Evolutionary conservation across 768 basidiomycete genomes (phyloP).

Genomic region (Mycena floridula): DNA sequence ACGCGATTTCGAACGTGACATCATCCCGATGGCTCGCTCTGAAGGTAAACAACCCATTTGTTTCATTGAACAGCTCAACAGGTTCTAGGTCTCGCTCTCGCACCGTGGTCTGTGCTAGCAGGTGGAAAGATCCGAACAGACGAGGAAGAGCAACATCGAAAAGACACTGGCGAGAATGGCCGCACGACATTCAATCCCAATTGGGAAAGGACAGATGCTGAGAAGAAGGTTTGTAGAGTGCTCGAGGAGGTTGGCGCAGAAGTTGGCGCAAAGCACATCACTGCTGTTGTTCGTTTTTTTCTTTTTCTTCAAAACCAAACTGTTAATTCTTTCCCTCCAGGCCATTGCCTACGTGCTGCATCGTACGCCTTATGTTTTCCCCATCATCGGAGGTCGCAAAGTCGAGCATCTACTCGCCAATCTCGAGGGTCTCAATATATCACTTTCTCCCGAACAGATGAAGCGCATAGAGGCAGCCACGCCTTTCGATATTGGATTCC

Average conservation of each 20-base stretch:
- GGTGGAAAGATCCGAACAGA: constrained; percentile 22
- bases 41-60: no score
- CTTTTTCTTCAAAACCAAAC: background rate
- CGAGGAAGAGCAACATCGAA: constrained; percentile 23
- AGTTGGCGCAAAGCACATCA: constrained; percentile 28
- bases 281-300: constrained; percentile 20
- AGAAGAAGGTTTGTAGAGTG: constrained; percentile 24
- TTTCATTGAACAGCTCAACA: no score
- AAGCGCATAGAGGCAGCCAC: constrained; percentile 26
- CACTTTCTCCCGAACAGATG: constrained; percentile 31
- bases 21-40: no score
- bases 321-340: constrained; percentile 16
- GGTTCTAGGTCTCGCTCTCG: constrained; percentile 29
- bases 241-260: constrained; percentile 32
- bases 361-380: constrained; percentile 40
- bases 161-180: constrained; percentile 22
- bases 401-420: constrained; percentile 36
- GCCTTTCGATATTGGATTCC: constrained; percentile 6
- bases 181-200: constrained; percentile 20
- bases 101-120: constrained; percentile 31
- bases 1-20: no score
- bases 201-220: constrained; percentile 12
- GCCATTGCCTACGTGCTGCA: constrained; percentile 41
- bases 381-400: constrained; percentile 37
- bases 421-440: constrained; percentile 35